Conservation (phyloP, 2,329 filamentous ascomycete genomes). For the Davidsoniella eucalypti region DNA sequence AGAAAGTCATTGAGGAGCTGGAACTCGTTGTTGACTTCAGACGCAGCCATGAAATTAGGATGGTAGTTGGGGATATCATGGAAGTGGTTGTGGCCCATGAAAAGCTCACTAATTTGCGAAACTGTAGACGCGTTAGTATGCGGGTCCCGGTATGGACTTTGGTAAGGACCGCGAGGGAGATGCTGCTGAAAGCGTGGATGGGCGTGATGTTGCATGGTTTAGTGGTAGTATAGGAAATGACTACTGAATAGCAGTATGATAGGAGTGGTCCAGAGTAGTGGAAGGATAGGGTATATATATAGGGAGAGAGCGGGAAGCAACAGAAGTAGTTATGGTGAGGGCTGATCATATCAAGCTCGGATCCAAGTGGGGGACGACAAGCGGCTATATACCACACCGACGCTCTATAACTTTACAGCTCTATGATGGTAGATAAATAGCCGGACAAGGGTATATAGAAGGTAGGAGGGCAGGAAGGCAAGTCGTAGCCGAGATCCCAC, state of each 20-base stretch:
- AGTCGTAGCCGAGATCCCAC: neutral
- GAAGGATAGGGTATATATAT: neutral
- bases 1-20: conserved; percentile 94
- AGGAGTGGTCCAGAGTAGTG: neutral
- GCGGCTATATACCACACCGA: no score
- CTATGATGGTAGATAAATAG: no score
- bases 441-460: no score
- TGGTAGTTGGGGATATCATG: conserved; percentile 92
- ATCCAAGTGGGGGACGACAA: no score
- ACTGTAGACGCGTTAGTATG: neutral
- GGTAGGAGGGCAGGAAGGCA: no score
- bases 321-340: no score
- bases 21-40: conserved; percentile 91
- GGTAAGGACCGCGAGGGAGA: neutral
- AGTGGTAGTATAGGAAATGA: neutral
- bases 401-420: no score
- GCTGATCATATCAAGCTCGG: no score
- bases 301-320: no score
- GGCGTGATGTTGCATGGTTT: neutral
- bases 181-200: neutral
- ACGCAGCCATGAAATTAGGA: conserved; percentile 81
- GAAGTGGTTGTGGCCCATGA: conserved; percentile 63
- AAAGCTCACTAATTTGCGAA: conserved; percentile 20
- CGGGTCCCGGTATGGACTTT: neutral
- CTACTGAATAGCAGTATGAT: neutral